These are phyloP conservation scores for Hippophae gyantsensis DNA, from an alignment of 306 rosid species.

Conservation along the genomic window DNA sequence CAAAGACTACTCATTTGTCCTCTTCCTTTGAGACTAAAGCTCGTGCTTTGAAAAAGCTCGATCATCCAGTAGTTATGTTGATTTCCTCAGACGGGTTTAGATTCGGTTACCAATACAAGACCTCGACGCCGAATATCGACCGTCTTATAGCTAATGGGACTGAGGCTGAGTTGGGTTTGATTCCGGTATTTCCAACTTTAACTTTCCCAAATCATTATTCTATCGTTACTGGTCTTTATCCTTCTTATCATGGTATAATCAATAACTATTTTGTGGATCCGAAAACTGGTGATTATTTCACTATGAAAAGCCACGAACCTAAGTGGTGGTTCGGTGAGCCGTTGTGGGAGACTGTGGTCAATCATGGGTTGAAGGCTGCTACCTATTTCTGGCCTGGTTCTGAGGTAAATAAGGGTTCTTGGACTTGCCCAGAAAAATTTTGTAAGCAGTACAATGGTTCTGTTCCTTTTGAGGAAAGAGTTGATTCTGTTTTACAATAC, in stretches of 20 bases:
- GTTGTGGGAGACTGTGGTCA: constrained; percentile 81
- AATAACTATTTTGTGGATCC: constrained; percentile 80
- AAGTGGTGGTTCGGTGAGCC: constrained; percentile 99
- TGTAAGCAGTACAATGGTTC: constrained; percentile 59
- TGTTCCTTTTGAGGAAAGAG: constrained; percentile 74
- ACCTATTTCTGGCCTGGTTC: constrained; percentile 96
- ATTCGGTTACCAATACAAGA: constrained; percentile 92
- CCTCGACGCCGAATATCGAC: constrained; percentile 49
- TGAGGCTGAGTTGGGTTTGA: constrained; percentile 76
- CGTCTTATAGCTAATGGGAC: constrained; percentile 80
- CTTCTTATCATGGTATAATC: constrained; percentile 80
- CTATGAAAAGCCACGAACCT: constrained; percentile 68
- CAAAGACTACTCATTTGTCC: background rate
- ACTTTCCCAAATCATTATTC: constrained; percentile 96
- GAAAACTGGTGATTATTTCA: constrained; percentile 49
- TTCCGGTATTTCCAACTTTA: constrained; percentile 80
- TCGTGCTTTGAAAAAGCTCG: constrained; percentile 57
- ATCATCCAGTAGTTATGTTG: constrained; percentile 51
- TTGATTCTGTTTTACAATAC: constrained; percentile 47
- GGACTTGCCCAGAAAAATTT: constrained; percentile 52
- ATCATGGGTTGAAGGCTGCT: constrained; percentile 69
- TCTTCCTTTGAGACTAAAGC: constrained; percentile 15
- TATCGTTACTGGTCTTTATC: constrained; percentile 89
- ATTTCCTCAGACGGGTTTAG: constrained; percentile 92
- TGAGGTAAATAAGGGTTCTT: constrained; percentile 88